Evolutionary conservation across 1,284 basidiomycete genomes (phyloP).

Genomic region (Sphaerobolus stellatus): DNA sequence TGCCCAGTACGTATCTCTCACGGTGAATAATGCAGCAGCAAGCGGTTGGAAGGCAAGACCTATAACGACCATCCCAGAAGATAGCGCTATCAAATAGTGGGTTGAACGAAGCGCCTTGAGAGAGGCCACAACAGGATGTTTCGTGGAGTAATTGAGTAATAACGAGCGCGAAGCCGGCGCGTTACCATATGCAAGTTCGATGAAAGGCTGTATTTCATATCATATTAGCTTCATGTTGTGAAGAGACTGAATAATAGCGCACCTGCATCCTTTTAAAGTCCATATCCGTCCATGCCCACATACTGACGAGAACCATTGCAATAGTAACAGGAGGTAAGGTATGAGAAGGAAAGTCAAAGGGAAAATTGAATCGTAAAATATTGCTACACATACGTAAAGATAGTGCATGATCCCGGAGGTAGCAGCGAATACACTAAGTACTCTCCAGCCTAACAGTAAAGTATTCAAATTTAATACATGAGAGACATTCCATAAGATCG

Average conservation of each 20-base stretch:
- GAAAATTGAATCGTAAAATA: too few relatives aligned
- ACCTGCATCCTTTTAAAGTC: constrained; percentile 57
- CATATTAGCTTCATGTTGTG: not conserved
- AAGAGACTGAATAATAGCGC: not conserved
- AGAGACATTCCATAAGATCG: constrained; percentile 41
- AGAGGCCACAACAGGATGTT: constrained; percentile 25
- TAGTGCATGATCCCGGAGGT: constrained; percentile 44
- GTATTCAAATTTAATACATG: not conserved
- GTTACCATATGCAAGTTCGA: constrained; percentile 53
- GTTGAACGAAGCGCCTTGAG: constrained; percentile 31
- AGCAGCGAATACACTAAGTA: constrained; percentile 28
- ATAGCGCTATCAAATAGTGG: constrained; percentile 47
- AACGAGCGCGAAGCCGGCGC: constrained; percentile 49
- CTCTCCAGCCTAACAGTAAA: constrained; percentile 41
- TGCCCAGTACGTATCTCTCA: constrained; percentile 42
- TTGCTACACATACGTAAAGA: constrained; percentile 41
- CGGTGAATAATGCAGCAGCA: constrained; percentile 46
- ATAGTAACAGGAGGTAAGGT: constrained; percentile 52
- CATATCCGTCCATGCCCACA: constrained; percentile 56
- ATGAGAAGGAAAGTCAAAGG: too few relatives aligned
- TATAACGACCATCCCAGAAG: constrained; percentile 47
- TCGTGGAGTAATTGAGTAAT: constrained; percentile 50
- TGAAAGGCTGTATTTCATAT: constrained; percentile 42
- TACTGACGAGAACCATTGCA: constrained; percentile 38
- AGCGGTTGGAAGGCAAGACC: constrained; percentile 50